Base-by-base conservation (phyloP, 1,139 yeast species). In the Scheffersomyces titani region DNA sequence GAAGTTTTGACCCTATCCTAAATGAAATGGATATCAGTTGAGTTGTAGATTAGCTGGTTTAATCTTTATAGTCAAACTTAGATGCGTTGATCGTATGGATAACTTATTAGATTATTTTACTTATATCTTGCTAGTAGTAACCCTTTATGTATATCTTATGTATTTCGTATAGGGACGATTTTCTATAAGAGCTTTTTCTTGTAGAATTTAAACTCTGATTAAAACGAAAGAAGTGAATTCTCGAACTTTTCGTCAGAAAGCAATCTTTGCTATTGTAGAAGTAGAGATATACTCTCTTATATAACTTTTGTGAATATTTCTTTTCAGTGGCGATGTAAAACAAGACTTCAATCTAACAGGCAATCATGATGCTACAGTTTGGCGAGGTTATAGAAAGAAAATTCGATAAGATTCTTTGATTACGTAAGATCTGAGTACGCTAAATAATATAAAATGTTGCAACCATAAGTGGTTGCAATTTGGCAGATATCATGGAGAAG, bases 381-480 rank as follows among this genome's bases (percentile, higher is more conserved):
- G 46, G 47, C 21, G 51, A 52, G 57, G 30, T 52, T 47, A 51
- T 19, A 18, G 46, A 36, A 22, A 50, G 58, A 54, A 55, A n/a
- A 51, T 58, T 58, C 61, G 61, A 58, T 58, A 50, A 54, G 58
- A 44, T 58, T 58, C 61, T 44, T 51, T 44, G 59, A 49, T 58
- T 54, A 58, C 49, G 58, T 58, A 53, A 55, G 47, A 49, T 11
- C 21, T 24, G 36, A 16, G 49, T 30, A 6, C 9, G 40, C 16
- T n/a, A n/a, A n/a, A 16, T 16, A 9, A 13, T 22, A 13, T 30
- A 5, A 7, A 9, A 11, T 30, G 40, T 30, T 30, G 40, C 40
- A 30, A 16, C 40, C 40, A 30, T 30, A 30, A 30, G 40, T 30
- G 16, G 3, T 19, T 20, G 22, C 50, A n/a, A 19, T 18, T 19